These are phyloP conservation scores for Carpinus fangiana DNA, from an alignment of 306 rosid genomes.

Conservation along the genomic window DNA sequence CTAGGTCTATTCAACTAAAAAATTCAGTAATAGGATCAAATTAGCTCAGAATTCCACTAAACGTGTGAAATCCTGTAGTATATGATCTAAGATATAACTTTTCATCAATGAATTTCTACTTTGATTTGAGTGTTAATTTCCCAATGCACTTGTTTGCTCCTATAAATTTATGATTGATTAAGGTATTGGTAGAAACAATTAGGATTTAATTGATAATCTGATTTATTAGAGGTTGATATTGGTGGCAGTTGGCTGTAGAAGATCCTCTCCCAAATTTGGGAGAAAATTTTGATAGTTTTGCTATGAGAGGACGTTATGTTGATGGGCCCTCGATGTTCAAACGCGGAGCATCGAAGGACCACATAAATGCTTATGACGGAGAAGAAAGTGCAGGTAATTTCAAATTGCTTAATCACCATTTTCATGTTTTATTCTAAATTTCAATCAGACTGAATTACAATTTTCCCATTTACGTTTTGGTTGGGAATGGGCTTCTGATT, in stretches of 20 bases:
- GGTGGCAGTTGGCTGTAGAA: constrained; percentile 28
- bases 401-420: constrained; percentile 10
- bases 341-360: constrained; percentile 57
- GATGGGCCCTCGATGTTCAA: constrained; percentile 33
- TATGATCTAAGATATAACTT: constrained; percentile 33
- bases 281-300: constrained; percentile 36
- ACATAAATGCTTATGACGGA: constrained; percentile 35
- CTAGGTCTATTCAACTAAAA: background rate
- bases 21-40: background rate
- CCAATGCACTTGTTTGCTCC: constrained; percentile 1
- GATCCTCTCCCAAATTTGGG: constrained; percentile 24
- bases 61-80: constrained; percentile 10
- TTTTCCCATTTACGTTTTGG: background rate
- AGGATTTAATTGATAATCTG: background rate
- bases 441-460: background rate
- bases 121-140: background rate
- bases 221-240: constrained; percentile 9
- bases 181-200: background rate
- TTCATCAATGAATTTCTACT: background rate
- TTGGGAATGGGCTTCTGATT: background rate
- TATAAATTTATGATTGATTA: background rate
- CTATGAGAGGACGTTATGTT: constrained; percentile 68
- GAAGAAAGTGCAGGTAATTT: constrained; percentile 54
- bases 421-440: background rate
- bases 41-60: background rate